These are phyloP conservation scores for Colletotrichum higginsianum DNA, from an alignment of 2,329 filamentous ascomycete genomes.

Conservation along the genomic window DNA sequence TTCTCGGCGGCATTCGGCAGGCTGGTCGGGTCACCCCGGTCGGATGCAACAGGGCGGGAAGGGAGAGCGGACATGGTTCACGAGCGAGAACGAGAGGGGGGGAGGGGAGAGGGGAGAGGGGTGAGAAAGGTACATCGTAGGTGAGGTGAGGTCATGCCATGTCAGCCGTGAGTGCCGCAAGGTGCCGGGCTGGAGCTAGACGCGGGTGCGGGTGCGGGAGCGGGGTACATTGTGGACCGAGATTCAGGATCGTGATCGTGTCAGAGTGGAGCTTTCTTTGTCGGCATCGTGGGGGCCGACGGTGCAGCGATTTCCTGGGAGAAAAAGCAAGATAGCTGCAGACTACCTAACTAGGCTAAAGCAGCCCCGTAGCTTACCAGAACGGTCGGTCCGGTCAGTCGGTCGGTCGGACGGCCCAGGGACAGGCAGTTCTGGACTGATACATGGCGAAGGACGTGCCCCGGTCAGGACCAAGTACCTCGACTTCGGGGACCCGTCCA, in stretches of 20 bases:
- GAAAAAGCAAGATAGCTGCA: neutral
- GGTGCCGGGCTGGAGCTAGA: constrained; percentile 6
- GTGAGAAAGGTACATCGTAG: too few species aligned
- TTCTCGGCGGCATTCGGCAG: constrained; percentile 5
- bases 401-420: constrained; percentile 4
- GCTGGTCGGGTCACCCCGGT: constrained; percentile 23
- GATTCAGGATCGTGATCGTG: constrained; percentile 26
- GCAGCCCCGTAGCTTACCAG: constrained; percentile 15
- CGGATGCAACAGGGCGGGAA: constrained; percentile 12
- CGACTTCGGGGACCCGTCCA: constrained; percentile 14
- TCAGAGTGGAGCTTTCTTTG: constrained; percentile 5
- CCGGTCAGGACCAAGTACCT: constrained; percentile 18
- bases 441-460: constrained; percentile 35
- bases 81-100: constrained; percentile 37
- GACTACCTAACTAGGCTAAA: neutral
- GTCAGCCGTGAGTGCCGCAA: constrained; percentile 13
- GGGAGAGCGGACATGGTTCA: constrained; percentile 16
- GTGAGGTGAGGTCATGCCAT: constrained; percentile 31
- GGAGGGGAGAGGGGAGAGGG: neutral
- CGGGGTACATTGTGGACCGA: neutral
- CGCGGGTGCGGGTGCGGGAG: neutral
- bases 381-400: neutral
- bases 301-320: constrained; percentile 7
- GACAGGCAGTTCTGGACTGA: constrained; percentile 9
- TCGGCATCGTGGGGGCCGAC: neutral